These are phyloP conservation scores for Vitis hybrid DNA, from an alignment of 177 flowering plant species.

Conservation along the genomic window DNA sequence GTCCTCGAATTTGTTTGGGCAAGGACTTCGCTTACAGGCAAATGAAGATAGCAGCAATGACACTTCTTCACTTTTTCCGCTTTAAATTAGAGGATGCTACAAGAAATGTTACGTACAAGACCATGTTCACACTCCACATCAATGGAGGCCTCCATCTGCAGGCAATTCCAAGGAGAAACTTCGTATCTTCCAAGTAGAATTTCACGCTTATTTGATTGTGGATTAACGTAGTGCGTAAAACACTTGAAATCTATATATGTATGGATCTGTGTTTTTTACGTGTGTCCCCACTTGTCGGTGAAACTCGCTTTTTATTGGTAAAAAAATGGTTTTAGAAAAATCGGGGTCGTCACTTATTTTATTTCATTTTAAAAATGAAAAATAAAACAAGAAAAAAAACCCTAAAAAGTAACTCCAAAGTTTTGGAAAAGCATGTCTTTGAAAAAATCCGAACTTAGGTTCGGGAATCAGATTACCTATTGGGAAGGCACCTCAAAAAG, in stretches of 20 bases:
- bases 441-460: too few relatives aligned
- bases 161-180: slow-evolving; percentile 45
- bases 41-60: slow-evolving; percentile 60
- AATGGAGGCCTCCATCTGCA: slow-evolving; percentile 50
- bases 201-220: too few relatives aligned
- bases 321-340: too few relatives aligned
- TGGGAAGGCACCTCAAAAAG: rapidly evolving
- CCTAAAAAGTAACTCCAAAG: too few relatives aligned
- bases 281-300: too few relatives aligned
- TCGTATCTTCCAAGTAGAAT: slow-evolving; percentile 15
- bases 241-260: too few relatives aligned
- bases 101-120: slow-evolving; percentile 41
- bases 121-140: slow-evolving; percentile 69
- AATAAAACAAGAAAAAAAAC: too few relatives aligned
- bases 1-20: slow-evolving; percentile 68
- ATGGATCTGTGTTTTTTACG: rapidly evolving
- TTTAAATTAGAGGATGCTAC: slow-evolving; percentile 52
- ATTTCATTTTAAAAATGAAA: too few relatives aligned
- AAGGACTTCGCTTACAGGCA: slow-evolving; percentile 72
- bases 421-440: too few relatives aligned
- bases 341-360: rapidly evolving
- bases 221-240: too few relatives aligned
- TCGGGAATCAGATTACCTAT: too few relatives aligned
- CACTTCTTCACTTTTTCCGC: slow-evolving; percentile 50
- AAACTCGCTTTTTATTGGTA: too few relatives aligned